Evolutionary conservation across 805 yeast species (phyloP).

Genomic region (Nakazawaea ambrosiae): DNA sequence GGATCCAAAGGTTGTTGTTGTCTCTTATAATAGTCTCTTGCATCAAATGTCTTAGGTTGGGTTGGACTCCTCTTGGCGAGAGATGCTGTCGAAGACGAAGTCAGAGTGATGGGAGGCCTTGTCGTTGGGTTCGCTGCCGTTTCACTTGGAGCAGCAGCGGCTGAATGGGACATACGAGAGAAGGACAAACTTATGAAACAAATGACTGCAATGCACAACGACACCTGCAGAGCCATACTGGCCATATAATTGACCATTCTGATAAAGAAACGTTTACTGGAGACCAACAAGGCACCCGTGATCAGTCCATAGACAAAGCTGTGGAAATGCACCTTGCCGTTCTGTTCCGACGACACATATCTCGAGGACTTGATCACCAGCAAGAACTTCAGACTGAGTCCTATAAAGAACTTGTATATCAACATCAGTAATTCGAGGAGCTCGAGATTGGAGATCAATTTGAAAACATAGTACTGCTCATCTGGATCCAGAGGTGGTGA

Average conservation of each 20-base stretch:
- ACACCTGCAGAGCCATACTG: slow-evolving; percentile 16
- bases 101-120: no score
- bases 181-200: slow-evolving; percentile 14
- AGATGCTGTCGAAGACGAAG: no score
- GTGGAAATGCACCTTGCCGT: slow-evolving; percentile 20
- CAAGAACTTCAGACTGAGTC: no score
- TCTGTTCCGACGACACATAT: slow-evolving; percentile 16
- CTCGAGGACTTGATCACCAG: slow-evolving; percentile 10
- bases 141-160: slow-evolving; percentile 1
- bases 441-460: slow-evolving; percentile 2
- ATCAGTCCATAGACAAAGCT: slow-evolving; percentile 19
- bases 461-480: not conserved
- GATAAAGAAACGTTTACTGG: slow-evolving; percentile 18
- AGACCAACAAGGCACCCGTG: slow-evolving; percentile 12
- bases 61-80: no score
- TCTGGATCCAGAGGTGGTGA: no score
- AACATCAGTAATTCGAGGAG: not conserved
- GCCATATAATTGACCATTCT: slow-evolving; percentile 15
- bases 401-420: no score
- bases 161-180: slow-evolving; percentile 11
- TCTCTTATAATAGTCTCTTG: not conserved
- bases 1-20: not conserved
- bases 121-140: not conserved
- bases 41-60: slow-evolving; percentile 12
- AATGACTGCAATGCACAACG: slow-evolving; percentile 13